Conservation (phyloP, 371 early-diverging fungal genomes). For the Apophysomyces elegans region DNA sequence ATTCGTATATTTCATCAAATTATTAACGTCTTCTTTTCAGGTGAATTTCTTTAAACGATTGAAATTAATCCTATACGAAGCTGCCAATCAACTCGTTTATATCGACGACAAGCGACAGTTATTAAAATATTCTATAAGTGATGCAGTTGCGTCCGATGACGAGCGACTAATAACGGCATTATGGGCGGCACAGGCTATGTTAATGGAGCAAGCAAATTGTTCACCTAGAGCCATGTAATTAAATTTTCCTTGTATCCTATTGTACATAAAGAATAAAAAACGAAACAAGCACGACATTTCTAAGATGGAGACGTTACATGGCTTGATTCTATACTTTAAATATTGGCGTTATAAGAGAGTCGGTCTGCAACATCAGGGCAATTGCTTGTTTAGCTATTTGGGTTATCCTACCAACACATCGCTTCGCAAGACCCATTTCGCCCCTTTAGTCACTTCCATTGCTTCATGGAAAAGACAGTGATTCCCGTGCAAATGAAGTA, state of each 20-base stretch:
- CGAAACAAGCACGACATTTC: too few species aligned
- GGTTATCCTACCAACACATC: slow-evolving; percentile 55
- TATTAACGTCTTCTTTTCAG: slow-evolving; percentile 32
- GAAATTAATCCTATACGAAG: slow-evolving; percentile 69
- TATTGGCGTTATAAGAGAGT: too few species aligned
- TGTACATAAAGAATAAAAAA: not conserved
- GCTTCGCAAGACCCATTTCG: slow-evolving; percentile 75
- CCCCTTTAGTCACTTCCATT: slow-evolving; percentile 62
- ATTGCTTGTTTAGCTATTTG: not conserved
- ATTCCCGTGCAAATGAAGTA: slow-evolving; percentile 79
- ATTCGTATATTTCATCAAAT: not conserved
- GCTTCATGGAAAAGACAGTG: slow-evolving; percentile 80
- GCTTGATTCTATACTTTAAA: not conserved
- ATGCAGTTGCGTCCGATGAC: slow-evolving; percentile 15
- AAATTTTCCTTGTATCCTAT: not conserved
- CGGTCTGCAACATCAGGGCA: not conserved
- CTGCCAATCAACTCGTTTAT: slow-evolving; percentile 55
- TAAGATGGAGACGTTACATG: not conserved
- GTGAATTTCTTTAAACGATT: slow-evolving; percentile 77
- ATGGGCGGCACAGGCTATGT: not conserved
- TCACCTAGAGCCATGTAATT: not conserved
- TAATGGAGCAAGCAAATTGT: slow-evolving; percentile 2
- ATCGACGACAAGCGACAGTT: slow-evolving; percentile 38
- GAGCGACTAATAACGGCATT: slow-evolving; percentile 7
- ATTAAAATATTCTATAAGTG: slow-evolving; percentile 16